Evolutionary conservation across 495 filamentous ascomycete species (phyloP).

Genomic region (Neurospora sp.): DNA sequence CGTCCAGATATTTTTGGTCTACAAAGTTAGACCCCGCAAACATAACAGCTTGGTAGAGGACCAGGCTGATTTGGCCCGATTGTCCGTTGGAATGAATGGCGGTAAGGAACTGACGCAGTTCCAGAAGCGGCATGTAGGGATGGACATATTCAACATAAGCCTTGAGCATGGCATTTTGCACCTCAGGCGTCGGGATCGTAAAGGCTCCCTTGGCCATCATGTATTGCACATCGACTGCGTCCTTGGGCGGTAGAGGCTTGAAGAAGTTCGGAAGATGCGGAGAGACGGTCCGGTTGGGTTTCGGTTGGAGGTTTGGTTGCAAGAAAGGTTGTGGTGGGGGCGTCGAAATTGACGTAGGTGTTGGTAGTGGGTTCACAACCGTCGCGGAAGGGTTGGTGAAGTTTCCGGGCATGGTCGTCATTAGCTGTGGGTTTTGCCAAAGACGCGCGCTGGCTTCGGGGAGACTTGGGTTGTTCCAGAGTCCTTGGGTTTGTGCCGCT

Average conservation of each 20-base stretch:
- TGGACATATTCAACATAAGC: conserved; percentile 77
- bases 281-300: conserved; percentile 14
- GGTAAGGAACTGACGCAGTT: conserved; percentile 62
- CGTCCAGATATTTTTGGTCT: conserved; percentile 55
- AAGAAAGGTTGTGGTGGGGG: neutral
- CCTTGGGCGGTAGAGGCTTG: conserved; percentile 55
- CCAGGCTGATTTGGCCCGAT: conserved; percentile 59
- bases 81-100: conserved; percentile 56
- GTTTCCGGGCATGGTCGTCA: neutral
- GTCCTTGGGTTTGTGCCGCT: neutral
- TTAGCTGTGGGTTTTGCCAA: neutral
- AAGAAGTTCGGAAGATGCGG: conserved; percentile 56
- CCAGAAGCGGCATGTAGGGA: conserved; percentile 81
- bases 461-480: neutral
- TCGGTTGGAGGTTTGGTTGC: neutral
- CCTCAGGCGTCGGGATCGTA: conserved; percentile 50
- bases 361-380: conserved; percentile 1
- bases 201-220: conserved; percentile 66
- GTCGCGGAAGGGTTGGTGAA: conserved; percentile 17
- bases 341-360: neutral
- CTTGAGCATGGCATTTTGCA: conserved; percentile 66
- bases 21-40: conserved; percentile 72
- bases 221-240: conserved; percentile 63
- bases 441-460: neutral
- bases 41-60: conserved; percentile 76